phyloP scores from a whole-genome alignment of 345 rosid genomes.

The Moricandia arvensis region DNA sequence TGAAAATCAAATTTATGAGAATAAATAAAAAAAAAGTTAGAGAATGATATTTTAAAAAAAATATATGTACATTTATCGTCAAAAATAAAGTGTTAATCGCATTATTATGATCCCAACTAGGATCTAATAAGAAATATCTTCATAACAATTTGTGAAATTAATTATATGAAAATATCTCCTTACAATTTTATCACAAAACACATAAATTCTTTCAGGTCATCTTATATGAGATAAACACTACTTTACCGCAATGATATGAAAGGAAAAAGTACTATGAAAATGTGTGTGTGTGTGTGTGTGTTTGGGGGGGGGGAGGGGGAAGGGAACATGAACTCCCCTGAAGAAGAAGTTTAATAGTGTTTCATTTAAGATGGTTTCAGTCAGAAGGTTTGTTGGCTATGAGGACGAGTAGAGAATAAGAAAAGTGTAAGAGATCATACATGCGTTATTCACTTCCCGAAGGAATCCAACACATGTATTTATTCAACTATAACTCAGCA shows the following conservation, averaged over 20 bases:
- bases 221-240: not conserved
- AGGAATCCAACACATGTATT: no score
- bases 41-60: not conserved
- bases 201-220: not conserved
- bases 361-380: no score
- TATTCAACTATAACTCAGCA: no score
- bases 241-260: not conserved
- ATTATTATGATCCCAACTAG: not conserved
- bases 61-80: not conserved
- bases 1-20: not conserved
- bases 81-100: not conserved
- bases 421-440: no score
- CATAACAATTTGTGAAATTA: not conserved
- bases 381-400: not conserved
- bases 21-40: not conserved
- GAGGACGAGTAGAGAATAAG: no score
- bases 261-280: not conserved
- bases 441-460: no score
- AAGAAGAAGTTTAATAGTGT: not conserved
- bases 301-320: not conserved
- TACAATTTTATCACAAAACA: not conserved
- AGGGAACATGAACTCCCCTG: not conserved
- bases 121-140: not conserved
- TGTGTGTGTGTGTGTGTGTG: no score
- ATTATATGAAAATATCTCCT: no score